phyloP scores from a whole-genome alignment of 352 stramenopile species.

The Phytopythium ostracodes region DNA sequence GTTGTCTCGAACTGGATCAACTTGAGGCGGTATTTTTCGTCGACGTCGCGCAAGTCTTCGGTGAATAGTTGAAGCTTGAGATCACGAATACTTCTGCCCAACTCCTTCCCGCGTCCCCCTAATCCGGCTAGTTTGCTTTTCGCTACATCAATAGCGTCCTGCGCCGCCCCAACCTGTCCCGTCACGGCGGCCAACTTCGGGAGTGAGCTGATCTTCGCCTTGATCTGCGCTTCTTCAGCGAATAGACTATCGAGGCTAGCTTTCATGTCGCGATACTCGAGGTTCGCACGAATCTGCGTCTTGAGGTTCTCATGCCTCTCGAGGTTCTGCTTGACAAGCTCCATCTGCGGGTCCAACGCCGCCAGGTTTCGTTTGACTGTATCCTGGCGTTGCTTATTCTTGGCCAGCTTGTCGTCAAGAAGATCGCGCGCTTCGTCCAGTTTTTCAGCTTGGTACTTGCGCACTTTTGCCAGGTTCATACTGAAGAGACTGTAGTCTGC shows the following conservation, averaged over 20 bases:
- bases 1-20: slow-evolving; percentile 97
- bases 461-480: slow-evolving; percentile 22
- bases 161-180: slow-evolving; percentile 33
- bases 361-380: slow-evolving; percentile 29
- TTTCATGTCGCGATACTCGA: slow-evolving; percentile 59
- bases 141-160: slow-evolving; percentile 20
- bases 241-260: slow-evolving; percentile 43
- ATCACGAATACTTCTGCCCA: slow-evolving; percentile 54
- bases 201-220: slow-evolving; percentile 48
- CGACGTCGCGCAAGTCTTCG: slow-evolving; percentile 90
- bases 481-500: slow-evolving; percentile 40
- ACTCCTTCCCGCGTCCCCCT: slow-evolving; percentile 45
- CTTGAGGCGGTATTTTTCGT: slow-evolving; percentile 92
- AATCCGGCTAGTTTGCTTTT: slow-evolving; percentile 35
- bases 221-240: slow-evolving; percentile 27
- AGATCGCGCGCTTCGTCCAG: slow-evolving; percentile 41
- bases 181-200: slow-evolving; percentile 45
- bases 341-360: slow-evolving; percentile 50
- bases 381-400: slow-evolving; percentile 42
- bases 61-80: slow-evolving; percentile 52
- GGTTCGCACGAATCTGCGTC: slow-evolving; percentile 72
- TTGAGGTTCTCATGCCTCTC: slow-evolving; percentile 54
- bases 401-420: slow-evolving; percentile 35
- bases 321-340: slow-evolving; percentile 29
- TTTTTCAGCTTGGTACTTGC: slow-evolving; percentile 30